phyloP scores from a whole-genome alignment of 2,329 filamentous ascomycete genomes.

The Monosporascus cannonballus region DNA sequence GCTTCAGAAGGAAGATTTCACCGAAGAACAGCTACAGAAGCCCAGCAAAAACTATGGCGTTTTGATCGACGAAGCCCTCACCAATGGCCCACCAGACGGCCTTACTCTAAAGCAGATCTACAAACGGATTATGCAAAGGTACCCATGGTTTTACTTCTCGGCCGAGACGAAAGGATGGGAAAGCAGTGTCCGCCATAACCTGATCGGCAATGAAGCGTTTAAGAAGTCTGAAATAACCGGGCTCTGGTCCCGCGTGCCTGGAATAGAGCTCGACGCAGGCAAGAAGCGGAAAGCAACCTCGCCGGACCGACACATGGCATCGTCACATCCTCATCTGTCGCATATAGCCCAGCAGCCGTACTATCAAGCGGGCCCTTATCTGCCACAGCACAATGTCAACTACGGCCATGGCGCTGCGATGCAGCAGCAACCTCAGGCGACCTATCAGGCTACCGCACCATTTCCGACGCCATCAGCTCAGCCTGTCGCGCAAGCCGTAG shows the following conservation, averaged over 20 bases:
- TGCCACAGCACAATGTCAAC: conserved; percentile 15
- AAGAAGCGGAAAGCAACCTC: conserved; percentile 54
- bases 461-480: conserved; percentile 16
- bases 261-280: conserved; percentile 53
- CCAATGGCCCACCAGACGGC: conserved; percentile 46
- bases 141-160: conserved; percentile 54
- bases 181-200: conserved; percentile 58
- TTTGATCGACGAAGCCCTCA: conserved; percentile 54
- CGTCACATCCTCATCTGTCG: conserved; percentile 20
- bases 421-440: conserved; percentile 15
- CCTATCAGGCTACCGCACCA: conserved; percentile 12
- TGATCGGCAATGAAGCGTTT: conserved; percentile 57
- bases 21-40: conserved; percentile 52
- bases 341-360: conserved; percentile 23
- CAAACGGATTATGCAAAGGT: conserved; percentile 52
- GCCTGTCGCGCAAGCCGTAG: conserved; percentile 16
- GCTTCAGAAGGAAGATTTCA: conserved; percentile 49
- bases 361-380: conserved; percentile 24
- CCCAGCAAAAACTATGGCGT: conserved; percentile 58
- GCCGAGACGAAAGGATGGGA: conserved; percentile 61
- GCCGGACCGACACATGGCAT: conserved; percentile 36
- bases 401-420: conserved; percentile 15
- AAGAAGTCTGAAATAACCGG: conserved; percentile 51
- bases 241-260: conserved; percentile 51
- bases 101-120: conserved; percentile 57